Evolutionary conservation across 495 filamentous ascomycete genomes (phyloP), one percentile per base, ranked within the genome.

Genomic region (Cladorrhinum samala): DNA sequence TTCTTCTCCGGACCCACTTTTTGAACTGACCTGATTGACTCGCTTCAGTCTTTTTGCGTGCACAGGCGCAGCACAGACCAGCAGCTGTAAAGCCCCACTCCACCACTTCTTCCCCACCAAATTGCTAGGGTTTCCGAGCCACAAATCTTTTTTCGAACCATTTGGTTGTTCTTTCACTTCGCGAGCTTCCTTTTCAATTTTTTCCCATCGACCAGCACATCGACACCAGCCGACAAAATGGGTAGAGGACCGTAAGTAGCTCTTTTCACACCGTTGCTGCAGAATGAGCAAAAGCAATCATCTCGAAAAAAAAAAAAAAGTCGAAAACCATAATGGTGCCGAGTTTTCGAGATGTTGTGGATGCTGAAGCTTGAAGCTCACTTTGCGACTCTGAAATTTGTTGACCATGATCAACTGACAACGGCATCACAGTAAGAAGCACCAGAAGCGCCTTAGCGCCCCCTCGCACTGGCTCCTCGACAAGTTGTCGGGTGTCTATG

Each of bases 381-480:
- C 8, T 5, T 16, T 23, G 48, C 54, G 39, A 45, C 21, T 33
- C 40, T 16, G 33, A 14, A 55, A n/a, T 24, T 52, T 23, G 13
- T 43, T 17, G 18, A 46, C 52, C 46, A 17, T 36, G 53, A 59
- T 60, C n/a, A n/a, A 50, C 60, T 63, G 43, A 67, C 52, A 30
- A 24, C 36, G 42, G 17, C 18, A 3, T 46, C 60, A 69, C 72
- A 95, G 90, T 69, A 95, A 92, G 84, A 98, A 98, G 84, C 94
- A 98, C 78, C 91, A 96, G 74, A 97, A 98, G 92, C 90, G 93
- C 82, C 83, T 97, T 68, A 91, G 88, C 74, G 93, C 93, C 72
- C 93, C 93, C 65, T 92, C 88, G 72, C 93, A 97, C 84, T 98
- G 94, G 93, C 89, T 98, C 68, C 82, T 98, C 69, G 93, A 98